Percentiles rank a stretch among this genome's conserved stretches.
These are phyloP conservation scores for Amborella trichopoda DNA, from an alignment of 164 flowering plant species.

Conservation along the genomic window DNA sequence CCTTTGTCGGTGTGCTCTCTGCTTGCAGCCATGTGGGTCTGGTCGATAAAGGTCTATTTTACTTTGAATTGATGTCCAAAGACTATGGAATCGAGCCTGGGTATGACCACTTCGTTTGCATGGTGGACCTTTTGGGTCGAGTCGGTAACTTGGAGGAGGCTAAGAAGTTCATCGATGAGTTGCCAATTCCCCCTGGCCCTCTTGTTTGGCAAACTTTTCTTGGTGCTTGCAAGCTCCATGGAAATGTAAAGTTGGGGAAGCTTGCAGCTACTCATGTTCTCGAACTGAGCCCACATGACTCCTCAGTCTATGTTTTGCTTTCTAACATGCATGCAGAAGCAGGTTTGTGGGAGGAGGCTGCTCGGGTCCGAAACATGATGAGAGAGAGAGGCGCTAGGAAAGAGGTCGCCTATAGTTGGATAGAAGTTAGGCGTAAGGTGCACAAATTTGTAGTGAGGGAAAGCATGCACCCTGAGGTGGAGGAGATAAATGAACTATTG, in stretches of 20 bases:
- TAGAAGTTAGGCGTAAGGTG: neutral
- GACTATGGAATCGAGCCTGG: conserved; percentile 18
- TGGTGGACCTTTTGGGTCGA: conserved; percentile 31
- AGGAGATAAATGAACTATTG: conserved; percentile 9
- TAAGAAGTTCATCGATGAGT: conserved; percentile 16
- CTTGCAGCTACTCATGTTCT: conserved; percentile 13
- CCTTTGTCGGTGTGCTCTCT: conserved; percentile 24
- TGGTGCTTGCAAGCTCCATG: conserved; percentile 31
- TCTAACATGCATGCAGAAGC: conserved; percentile 23
- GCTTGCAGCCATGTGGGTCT: conserved; percentile 34
- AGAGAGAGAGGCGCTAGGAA: conserved; percentile 14
- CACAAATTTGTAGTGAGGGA: conserved; percentile 8
- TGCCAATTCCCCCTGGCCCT: conserved; percentile 16
- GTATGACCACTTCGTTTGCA: conserved; percentile 24
- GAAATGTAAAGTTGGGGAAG: conserved; percentile 18
- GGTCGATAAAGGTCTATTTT: conserved; percentile 21
- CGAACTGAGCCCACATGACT: conserved; percentile 15
- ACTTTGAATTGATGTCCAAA: conserved; percentile 21
- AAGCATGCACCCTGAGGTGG: conserved; percentile 3
- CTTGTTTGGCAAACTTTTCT: conserved; percentile 29
- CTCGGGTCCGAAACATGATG: conserved; percentile 14
- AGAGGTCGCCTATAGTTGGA: conserved; percentile 17
- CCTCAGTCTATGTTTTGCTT: conserved; percentile 16
- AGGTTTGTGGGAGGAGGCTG: conserved; percentile 23
- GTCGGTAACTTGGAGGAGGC: conserved; percentile 27